phyloP scores from a whole-genome alignment of 1,284 basidiomycete species.

The Coniferiporia weirii region DNA sequence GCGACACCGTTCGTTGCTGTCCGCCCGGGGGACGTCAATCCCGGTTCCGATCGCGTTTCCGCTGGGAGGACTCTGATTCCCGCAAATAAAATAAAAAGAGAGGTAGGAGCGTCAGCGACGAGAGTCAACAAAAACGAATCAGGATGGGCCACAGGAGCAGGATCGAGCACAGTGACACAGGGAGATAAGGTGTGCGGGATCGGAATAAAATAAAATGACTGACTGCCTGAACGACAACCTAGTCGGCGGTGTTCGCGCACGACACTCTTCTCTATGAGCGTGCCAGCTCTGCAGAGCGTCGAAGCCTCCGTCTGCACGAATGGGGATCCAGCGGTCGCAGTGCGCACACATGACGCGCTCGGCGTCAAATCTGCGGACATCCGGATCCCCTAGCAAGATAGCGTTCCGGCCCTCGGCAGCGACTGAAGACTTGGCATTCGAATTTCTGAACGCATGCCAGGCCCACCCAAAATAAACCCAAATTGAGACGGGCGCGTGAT shows the following conservation, averaged over 20 bases:
- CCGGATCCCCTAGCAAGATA: not conserved
- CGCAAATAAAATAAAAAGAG: not conserved
- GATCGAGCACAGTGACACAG: too few species aligned
- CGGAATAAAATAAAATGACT: not conserved
- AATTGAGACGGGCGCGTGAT: not conserved
- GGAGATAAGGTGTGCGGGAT: not conserved
- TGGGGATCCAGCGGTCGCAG: slow-evolving; percentile 6
- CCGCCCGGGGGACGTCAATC: not conserved
- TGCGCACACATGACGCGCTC: slow-evolving; percentile 8
- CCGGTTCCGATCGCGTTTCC: not conserved
- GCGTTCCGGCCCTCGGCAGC: not conserved
- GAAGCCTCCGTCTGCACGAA: not conserved
- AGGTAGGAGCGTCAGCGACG: not conserved
- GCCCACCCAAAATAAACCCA: not conserved
- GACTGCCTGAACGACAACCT: slow-evolving; percentile 5
- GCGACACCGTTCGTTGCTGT: not conserved
- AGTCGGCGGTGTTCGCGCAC: not conserved
- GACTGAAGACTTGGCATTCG: not conserved
- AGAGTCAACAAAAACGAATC: not conserved
- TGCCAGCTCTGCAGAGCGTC: slow-evolving; percentile 1
- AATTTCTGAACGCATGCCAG: not conserved
- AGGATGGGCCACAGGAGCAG: not conserved
- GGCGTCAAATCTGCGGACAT: not conserved
- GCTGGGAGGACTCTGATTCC: not conserved
- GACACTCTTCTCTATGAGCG: slow-evolving; percentile 1